phyloP scores from a whole-genome alignment of 2,329 filamentous ascomycete species.

The Aspergillus uvarum region DNA sequence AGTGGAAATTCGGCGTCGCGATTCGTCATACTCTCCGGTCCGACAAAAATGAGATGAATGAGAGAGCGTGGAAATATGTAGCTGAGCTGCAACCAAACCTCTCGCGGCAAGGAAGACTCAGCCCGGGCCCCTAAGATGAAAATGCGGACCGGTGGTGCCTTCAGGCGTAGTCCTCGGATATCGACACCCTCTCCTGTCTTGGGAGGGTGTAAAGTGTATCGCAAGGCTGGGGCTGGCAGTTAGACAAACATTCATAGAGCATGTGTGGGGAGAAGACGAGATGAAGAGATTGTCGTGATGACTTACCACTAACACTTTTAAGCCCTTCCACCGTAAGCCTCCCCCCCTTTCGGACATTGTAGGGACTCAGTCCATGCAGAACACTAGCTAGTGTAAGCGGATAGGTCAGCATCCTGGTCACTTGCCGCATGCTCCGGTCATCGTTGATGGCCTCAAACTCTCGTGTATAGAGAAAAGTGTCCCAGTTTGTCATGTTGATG shows the following conservation, averaged over 20 bases:
- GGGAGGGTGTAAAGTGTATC: constrained; percentile 90
- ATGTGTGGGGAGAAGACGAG: neutral
- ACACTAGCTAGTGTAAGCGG: constrained; percentile 89
- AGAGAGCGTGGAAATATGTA: constrained; percentile 91
- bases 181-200: constrained; percentile 70
- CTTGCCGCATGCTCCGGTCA: constrained; percentile 87
- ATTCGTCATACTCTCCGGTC: constrained; percentile 93
- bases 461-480: constrained; percentile 90
- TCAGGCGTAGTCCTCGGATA: constrained; percentile 76
- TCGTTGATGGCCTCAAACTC: constrained; percentile 90
- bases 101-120: constrained; percentile 92
- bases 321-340: constrained; percentile 83
- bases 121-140: constrained; percentile 94
- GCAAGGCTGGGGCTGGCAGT: constrained; percentile 61
- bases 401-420: constrained; percentile 89
- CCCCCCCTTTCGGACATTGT: constrained; percentile 71
- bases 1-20: constrained; percentile 90
- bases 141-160: constrained; percentile 82
- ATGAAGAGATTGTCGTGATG: neutral
- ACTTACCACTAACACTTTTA: constrained; percentile 87
- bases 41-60: constrained; percentile 91
- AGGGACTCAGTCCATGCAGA: constrained; percentile 91
- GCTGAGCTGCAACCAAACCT: constrained; percentile 91
- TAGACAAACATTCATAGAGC: neutral
- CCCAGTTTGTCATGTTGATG: constrained; percentile 98